Conservation (phyloP, 2,329 filamentous ascomycete species). For the Ophiostoma ips region DNA sequence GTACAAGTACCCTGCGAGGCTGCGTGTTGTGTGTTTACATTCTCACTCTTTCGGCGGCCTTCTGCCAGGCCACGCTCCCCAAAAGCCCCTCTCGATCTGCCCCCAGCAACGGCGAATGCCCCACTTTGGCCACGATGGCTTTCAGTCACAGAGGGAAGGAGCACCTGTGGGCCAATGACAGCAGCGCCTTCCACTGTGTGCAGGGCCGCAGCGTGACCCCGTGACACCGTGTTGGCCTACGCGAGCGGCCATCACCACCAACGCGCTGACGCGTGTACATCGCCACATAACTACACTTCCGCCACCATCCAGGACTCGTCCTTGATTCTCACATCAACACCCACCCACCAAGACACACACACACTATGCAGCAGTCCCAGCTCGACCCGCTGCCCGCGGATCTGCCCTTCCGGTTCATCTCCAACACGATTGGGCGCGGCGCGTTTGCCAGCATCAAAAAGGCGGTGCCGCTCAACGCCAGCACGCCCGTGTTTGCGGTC, state of each 20-base stretch:
- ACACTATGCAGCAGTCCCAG: constrained; percentile 59
- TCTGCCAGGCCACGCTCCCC: background rate
- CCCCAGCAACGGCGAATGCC: constrained; percentile 8
- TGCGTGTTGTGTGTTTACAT: constrained; percentile 6
- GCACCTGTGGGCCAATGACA: background rate
- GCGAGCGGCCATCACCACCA: too few species aligned
- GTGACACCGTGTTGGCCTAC: too few species aligned
- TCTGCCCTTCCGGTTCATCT: constrained; percentile 86
- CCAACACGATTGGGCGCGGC: constrained; percentile 89
- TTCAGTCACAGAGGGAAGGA: background rate
- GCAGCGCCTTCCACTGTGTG: background rate
- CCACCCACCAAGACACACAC: background rate
- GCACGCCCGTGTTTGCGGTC: constrained; percentile 77
- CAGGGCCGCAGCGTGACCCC: too few species aligned
- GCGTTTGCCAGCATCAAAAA: constrained; percentile 98
- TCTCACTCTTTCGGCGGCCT: constrained; percentile 1
- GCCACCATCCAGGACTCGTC: too few species aligned
- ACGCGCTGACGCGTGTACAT: too few species aligned
- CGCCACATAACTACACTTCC: background rate
- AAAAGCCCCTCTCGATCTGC: constrained; percentile 4
- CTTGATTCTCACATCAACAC: background rate
- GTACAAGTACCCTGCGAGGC: too few species aligned
- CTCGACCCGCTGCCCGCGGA: constrained; percentile 71
- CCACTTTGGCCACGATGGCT: background rate
- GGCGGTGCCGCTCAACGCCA: constrained; percentile 57